phyloP scores from a whole-genome alignment of 345 rosid genomes.

The Euphorbia pulcherrima region DNA sequence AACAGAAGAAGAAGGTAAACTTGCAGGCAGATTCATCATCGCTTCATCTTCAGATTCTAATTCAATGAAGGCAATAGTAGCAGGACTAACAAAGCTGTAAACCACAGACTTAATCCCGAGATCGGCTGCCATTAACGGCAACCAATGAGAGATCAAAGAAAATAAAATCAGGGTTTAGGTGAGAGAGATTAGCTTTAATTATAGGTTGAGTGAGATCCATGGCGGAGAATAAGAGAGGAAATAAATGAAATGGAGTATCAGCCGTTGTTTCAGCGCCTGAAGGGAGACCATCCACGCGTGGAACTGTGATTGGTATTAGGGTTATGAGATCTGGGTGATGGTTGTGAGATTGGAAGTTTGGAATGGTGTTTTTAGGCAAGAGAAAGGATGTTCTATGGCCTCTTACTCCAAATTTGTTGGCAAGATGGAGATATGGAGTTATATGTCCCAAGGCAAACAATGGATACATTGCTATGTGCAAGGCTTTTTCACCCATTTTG shows the following conservation, averaged over 20 bases:
- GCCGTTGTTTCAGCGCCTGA: conserved; percentile 29
- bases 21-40: conserved; percentile 22
- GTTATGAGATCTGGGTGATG: conserved; percentile 43
- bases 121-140: conserved; percentile 1
- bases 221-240: conserved; percentile 23
- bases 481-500: background rate
- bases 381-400: conserved; percentile 34
- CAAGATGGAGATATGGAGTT: conserved; percentile 21
- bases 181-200: conserved; percentile 20
- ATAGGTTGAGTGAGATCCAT: conserved; percentile 30
- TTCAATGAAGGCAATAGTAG: conserved; percentile 20
- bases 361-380: conserved; percentile 39
- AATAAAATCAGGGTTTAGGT: conserved; percentile 28
- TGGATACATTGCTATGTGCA: conserved; percentile 18
- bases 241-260: conserved; percentile 26
- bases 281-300: conserved; percentile 42
- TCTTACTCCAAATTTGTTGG: conserved; percentile 24
- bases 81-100: conserved; percentile 21
- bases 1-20: conserved; percentile 32
- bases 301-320: conserved; percentile 40
- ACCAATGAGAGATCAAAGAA: conserved; percentile 39
- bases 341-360: conserved; percentile 34
- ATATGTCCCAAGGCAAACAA: conserved; percentile 29
- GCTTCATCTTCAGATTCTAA: conserved; percentile 19
- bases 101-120: conserved; percentile 24